phyloP scores from a whole-genome alignment of 2,329 filamentous ascomycete genomes.

The Aspergillus floridensis region DNA sequence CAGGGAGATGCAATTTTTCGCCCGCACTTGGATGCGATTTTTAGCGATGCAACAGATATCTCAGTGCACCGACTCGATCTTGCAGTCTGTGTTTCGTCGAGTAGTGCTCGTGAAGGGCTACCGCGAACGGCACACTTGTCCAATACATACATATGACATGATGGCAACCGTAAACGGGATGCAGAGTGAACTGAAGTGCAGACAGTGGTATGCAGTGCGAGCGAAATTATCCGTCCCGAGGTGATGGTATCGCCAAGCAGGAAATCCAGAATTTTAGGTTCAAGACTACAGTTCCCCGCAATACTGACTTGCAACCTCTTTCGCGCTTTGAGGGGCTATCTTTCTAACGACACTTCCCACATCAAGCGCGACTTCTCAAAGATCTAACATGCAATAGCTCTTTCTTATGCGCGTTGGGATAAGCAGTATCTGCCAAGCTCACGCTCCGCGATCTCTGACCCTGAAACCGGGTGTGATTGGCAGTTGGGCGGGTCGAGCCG shows the following conservation, averaged over 20 bases:
- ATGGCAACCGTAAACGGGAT: neutral
- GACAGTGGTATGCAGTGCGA: neutral
- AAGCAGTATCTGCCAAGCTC: neutral
- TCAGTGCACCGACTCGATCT: neutral
- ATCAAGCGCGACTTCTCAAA: neutral
- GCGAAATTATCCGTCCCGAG: no score
- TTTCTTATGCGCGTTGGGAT: neutral
- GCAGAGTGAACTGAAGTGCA: neutral
- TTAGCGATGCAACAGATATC: neutral
- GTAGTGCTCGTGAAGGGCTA: neutral
- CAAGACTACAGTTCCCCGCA: no score
- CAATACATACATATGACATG: neutral
- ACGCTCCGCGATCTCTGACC: neutral
- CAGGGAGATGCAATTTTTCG: slow-evolving; percentile 18
- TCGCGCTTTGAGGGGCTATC: neutral
- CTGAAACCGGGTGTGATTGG: neutral
- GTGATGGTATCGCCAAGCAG: no score
- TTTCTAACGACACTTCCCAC: neutral
- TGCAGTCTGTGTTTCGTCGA: neutral
- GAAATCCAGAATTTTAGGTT: no score
- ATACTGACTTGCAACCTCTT: neutral
- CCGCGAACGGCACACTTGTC: neutral
- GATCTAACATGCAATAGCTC: neutral
- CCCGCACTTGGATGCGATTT: slow-evolving; percentile 19
- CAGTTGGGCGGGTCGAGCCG: neutral